phyloP scores from a whole-genome alignment of 495 filamentous ascomycete genomes.

The Daldinia decipiens region DNA sequence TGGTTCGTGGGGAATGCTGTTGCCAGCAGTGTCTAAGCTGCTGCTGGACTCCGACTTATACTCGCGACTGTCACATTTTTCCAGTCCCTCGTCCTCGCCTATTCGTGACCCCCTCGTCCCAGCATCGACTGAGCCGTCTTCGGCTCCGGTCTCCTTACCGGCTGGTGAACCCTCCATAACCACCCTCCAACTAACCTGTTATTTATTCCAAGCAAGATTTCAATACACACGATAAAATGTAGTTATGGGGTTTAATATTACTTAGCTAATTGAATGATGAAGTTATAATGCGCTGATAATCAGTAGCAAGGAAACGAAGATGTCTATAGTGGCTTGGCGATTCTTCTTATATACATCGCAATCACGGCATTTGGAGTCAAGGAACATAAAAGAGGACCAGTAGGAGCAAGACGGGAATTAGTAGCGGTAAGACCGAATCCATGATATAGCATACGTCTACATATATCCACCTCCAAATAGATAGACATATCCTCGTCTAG shows the following conservation, averaged over 20 bases:
- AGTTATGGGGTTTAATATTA: background rate
- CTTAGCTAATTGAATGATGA: background rate
- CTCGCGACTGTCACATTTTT: conserved; percentile 14
- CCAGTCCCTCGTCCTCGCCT: conserved; percentile 2
- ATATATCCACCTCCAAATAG: conserved; percentile 4
- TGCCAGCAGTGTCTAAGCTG: conserved; percentile 10
- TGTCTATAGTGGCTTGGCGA: background rate
- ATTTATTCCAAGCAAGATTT: background rate
- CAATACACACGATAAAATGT: background rate
- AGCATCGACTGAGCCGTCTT: background rate
- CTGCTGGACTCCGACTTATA: conserved; percentile 7
- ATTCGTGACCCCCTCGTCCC: background rate
- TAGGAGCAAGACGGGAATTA: conserved; percentile 16
- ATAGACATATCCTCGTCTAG: conserved; percentile 9
- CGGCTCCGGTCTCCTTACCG: conserved; percentile 22
- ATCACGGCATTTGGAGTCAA: conserved; percentile 18
- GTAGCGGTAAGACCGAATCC: conserved; percentile 6
- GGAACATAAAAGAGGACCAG: background rate
- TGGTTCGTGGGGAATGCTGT: conserved; percentile 7
- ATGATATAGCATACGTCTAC: conserved; percentile 15
- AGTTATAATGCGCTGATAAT: background rate
- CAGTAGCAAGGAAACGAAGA: background rate
- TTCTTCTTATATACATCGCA: conserved; percentile 8
- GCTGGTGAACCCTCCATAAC: conserved; percentile 13
- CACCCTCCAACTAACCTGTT: background rate